Conservation (phyloP, 2,329 filamentous ascomycete species). For the Hypocrella siamensis region DNA sequence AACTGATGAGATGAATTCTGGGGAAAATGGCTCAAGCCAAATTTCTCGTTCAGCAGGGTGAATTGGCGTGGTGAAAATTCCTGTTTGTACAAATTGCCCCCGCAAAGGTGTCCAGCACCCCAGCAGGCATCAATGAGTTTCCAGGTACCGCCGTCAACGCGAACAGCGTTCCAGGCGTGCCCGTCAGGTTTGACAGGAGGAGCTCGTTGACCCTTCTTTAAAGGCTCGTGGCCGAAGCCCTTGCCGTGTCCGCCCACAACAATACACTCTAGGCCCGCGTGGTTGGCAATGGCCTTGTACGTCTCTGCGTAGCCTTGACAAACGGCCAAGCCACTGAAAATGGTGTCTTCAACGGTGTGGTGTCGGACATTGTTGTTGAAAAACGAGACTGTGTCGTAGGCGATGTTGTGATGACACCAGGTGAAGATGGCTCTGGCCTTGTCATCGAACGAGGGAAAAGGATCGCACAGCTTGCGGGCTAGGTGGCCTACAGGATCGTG, state of each 20-base stretch:
- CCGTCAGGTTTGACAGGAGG: slow-evolving; percentile 46
- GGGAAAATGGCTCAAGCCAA: slow-evolving; percentile 71
- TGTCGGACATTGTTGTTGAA: slow-evolving; percentile 54
- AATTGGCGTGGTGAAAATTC: slow-evolving; percentile 51
- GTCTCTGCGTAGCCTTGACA: slow-evolving; percentile 83
- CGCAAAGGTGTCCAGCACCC: slow-evolving; percentile 63
- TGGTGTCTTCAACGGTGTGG: slow-evolving; percentile 55
- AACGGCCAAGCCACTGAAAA: slow-evolving; percentile 67
- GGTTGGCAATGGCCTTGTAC: slow-evolving; percentile 61
- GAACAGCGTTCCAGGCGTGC: slow-evolving; percentile 90
- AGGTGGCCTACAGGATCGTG: slow-evolving; percentile 55
- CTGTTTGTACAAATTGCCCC: slow-evolving; percentile 44
- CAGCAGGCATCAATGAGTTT: slow-evolving; percentile 87
- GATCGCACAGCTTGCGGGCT: slow-evolving; percentile 59
- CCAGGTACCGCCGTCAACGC: slow-evolving; percentile 76
- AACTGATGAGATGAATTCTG: slow-evolving; percentile 52
- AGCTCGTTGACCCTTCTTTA: slow-evolving; percentile 46
- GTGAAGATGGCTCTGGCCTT: slow-evolving; percentile 88
- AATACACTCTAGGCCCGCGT: slow-evolving; percentile 64
- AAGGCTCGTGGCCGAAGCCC: slow-evolving; percentile 55
- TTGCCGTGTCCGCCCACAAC: slow-evolving; percentile 72
- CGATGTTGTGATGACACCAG: slow-evolving; percentile 89
- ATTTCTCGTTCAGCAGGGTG: slow-evolving; percentile 54
- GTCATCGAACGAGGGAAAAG: slow-evolving; percentile 71
- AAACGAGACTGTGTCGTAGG: slow-evolving; percentile 69